Evolutionary conservation across 2,329 filamentous ascomycete species (phyloP).

Genomic region (Hypoxylon sp.): DNA sequence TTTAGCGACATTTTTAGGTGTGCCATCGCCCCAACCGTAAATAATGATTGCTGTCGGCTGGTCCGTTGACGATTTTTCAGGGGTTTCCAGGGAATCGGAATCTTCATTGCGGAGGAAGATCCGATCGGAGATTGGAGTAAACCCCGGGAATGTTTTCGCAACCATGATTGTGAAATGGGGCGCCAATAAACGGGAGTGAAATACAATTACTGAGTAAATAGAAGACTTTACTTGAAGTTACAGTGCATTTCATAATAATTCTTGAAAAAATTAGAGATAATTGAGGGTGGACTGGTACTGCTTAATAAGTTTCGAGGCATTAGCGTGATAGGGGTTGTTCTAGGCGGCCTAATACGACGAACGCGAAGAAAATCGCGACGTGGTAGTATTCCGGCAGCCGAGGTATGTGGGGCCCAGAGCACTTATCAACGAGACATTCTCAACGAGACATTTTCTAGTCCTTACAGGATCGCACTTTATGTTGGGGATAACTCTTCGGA

Average conservation of each 20-base stretch:
- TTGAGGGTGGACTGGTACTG: neutral
- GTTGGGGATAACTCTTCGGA: neutral
- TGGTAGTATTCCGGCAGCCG: neutral
- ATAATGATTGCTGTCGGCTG: constrained; percentile 66
- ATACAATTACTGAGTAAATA: neutral
- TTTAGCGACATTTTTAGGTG: constrained; percentile 68
- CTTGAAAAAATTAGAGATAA: neutral
- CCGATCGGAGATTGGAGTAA: constrained; percentile 63
- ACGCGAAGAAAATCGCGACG: neutral
- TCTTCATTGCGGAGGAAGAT: constrained; percentile 62
- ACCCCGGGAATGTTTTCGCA: constrained; percentile 58
- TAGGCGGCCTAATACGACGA: neutral
- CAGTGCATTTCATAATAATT: neutral
- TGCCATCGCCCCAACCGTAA: constrained; percentile 71
- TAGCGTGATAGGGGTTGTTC: neutral
- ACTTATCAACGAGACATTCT: neutral
- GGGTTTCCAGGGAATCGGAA: constrained; percentile 39
- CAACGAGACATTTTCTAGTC: constrained; percentile 1
- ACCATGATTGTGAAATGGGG: constrained; percentile 31
- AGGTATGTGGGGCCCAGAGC: constrained; percentile 1
- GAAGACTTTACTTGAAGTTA: neutral
- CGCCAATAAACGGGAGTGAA: neutral
- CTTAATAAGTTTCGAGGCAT: neutral
- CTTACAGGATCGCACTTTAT: neutral
- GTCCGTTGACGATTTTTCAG: constrained; percentile 27